Evolutionary conservation across 306 rosid species (phyloP).

Genomic region (Aeschynomene evenia): DNA sequence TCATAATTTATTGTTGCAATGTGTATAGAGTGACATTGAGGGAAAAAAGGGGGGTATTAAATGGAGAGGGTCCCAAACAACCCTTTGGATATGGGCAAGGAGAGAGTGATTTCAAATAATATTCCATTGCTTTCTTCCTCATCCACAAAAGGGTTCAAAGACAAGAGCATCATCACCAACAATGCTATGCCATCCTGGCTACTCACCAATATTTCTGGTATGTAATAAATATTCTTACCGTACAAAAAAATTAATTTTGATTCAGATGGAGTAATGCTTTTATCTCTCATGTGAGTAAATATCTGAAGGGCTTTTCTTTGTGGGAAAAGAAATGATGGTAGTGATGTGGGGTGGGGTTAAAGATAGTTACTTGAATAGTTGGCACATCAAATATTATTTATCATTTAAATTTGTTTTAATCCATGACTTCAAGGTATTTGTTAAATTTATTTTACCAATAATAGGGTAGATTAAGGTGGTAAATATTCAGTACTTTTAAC

Average conservation of each 20-base stretch:
- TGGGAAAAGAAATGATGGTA: neutral
- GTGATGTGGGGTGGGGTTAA: neutral
- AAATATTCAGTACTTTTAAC: no score
- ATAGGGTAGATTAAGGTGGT: no score
- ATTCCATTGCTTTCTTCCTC: conserved; percentile 1
- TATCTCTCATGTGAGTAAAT: neutral
- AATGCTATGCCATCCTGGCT: conserved; percentile 47
- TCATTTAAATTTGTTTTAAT: no score
- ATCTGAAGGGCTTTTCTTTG: neutral
- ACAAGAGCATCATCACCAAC: conserved; percentile 23
- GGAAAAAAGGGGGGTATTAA: conserved; percentile 12
- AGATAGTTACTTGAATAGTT: neutral
- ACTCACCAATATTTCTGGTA: conserved; percentile 57
- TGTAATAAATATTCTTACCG: conserved; percentile 4
- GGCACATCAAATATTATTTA: no score
- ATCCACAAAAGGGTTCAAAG: conserved; percentile 31
- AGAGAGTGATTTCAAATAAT: conserved; percentile 31
- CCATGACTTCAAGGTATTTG: no score
- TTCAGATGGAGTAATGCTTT: neutral
- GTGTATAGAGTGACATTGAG: conserved; percentile 11
- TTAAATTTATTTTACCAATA: no score
- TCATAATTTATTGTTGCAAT: neutral
- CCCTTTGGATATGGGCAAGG: conserved; percentile 23
- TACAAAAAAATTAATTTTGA: neutral
- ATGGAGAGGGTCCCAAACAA: conserved; percentile 37